Conservation (phyloP, 331 rosid genomes). For the Stylosanthes scabra region DNA sequence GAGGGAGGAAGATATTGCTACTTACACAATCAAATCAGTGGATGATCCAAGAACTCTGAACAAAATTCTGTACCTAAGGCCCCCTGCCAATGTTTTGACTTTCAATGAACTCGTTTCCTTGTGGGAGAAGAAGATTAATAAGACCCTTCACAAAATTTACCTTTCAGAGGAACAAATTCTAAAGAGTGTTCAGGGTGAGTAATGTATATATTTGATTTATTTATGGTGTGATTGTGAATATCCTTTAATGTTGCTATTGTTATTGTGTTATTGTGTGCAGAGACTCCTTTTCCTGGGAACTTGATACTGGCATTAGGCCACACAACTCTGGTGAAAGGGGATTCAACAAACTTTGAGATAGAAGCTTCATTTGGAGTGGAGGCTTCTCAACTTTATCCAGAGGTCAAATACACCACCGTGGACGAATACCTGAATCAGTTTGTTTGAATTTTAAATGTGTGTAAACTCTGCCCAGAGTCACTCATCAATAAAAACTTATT, state of each 20-base stretch:
- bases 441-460: conserved; percentile 11
- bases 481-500: too few relatives aligned
- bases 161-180: conserved; percentile 53
- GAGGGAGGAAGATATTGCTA: conserved; percentile 48
- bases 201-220: not conserved
- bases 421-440: conserved; percentile 42
- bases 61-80: conserved; percentile 44
- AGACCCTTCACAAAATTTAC: conserved; percentile 46
- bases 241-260: not conserved
- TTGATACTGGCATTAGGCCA: conserved; percentile 30
- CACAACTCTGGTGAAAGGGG: conserved; percentile 41
- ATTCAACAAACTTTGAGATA: conserved; percentile 30
- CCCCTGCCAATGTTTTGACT: conserved; percentile 44
- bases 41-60: conserved; percentile 68
- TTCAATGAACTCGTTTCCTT: conserved; percentile 52
- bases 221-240: not conserved
- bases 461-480: too few relatives aligned
- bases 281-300: conserved; percentile 42
- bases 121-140: conserved; percentile 67
- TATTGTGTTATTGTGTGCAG: conserved; percentile 34
- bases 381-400: conserved; percentile 52
- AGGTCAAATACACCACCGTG: conserved; percentile 44
- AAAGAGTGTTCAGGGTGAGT: conserved; percentile 43
- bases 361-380: conserved; percentile 44
- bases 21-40: conserved; percentile 58